Evolutionary conservation across 176 grass and related monocot genomes (phyloP).

Genomic region (Leersia perrieri): DNA sequence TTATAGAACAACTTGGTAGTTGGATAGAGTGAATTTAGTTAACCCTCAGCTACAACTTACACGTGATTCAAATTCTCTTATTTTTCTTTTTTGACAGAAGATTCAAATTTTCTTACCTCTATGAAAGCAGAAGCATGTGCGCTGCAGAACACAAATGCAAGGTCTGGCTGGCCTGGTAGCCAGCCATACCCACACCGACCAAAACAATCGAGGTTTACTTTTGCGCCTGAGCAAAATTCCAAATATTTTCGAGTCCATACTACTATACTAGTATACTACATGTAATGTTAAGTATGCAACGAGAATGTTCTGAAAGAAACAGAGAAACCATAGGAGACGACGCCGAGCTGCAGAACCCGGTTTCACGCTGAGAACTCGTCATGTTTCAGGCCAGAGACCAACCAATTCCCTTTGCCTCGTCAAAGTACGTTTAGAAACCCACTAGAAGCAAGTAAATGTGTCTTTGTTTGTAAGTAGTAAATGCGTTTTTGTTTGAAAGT

Average conservation of each 20-base stretch:
- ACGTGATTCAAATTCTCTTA: slow-evolving; percentile 4
- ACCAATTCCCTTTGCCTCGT: neutral
- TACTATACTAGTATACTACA: no score
- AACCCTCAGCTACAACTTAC: neutral
- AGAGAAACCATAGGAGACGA: neutral
- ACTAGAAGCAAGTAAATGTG: neutral
- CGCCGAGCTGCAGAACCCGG: no score
- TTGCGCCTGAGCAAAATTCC: neutral
- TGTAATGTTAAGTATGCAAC: neutral
- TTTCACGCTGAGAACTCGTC: neutral
- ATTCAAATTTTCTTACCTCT: no score
- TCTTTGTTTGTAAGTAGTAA: neutral
- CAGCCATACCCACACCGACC: neutral
- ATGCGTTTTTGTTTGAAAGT: neutral
- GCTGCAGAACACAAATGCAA: neutral
- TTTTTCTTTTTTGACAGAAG: no score
- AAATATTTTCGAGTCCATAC: neutral
- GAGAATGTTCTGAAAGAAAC: neutral
- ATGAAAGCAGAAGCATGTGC: slow-evolving; percentile 4
- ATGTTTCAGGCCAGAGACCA: neutral
- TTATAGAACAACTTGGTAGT: slow-evolving; percentile 10
- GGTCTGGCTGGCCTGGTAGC: neutral
- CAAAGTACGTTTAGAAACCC: neutral
- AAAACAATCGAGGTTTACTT: neutral
- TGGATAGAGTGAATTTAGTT: slow-evolving; percentile 25